Conservation (phyloP, 2,329 filamentous ascomycete genomes). For the Aspergillus tanneri region DNA sequence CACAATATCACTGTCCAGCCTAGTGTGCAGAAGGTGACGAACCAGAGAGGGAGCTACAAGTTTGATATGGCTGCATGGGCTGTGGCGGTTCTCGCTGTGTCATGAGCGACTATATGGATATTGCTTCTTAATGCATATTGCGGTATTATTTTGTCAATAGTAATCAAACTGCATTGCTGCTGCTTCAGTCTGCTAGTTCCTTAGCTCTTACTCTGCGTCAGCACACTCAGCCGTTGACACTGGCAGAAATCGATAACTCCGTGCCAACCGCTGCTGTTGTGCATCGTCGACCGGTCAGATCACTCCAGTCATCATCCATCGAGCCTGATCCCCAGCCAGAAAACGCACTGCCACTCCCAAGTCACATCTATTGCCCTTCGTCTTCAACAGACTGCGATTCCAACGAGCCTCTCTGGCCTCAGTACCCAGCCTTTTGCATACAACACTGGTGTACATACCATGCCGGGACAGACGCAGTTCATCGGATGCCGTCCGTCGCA, state of each 20-base stretch:
- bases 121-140: neutral
- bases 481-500: constrained; percentile 52
- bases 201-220: too few relatives aligned
- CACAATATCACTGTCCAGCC: constrained; percentile 21
- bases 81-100: constrained; percentile 26
- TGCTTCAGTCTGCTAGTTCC: too few relatives aligned
- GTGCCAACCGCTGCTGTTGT: constrained; percentile 44
- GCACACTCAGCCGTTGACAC: constrained; percentile 33
- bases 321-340: constrained; percentile 52
- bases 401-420: constrained; percentile 51
- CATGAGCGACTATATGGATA: constrained; percentile 5
- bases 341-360: constrained; percentile 53
- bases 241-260: constrained; percentile 41
- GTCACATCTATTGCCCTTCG: constrained; percentile 57
- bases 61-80: constrained; percentile 27
- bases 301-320: constrained; percentile 54
- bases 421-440: constrained; percentile 50
- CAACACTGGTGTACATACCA: constrained; percentile 60
- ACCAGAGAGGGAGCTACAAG: constrained; percentile 18
- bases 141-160: too few relatives aligned
- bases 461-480: constrained; percentile 57
- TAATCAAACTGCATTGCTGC: neutral
- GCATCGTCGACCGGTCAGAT: constrained; percentile 51
- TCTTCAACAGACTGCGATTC: constrained; percentile 52
- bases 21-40: constrained; percentile 10